Evolutionary conservation across 306 rosid species (phyloP).

Genomic region (Abrus pulchellus): DNA sequence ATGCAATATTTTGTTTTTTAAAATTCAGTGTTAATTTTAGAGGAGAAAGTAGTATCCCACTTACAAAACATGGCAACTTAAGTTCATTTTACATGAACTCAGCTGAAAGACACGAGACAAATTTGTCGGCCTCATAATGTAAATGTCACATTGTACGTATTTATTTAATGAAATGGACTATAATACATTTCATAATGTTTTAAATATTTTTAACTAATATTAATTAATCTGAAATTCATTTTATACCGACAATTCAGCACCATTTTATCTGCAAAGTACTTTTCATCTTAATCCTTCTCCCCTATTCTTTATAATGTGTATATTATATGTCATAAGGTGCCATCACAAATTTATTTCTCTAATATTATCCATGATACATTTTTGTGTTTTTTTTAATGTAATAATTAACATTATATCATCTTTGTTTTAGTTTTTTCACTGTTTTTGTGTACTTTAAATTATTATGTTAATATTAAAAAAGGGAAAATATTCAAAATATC

Average conservation of each 20-base stretch:
- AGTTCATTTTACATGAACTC: neutral
- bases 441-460: too few species aligned
- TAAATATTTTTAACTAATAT: neutral
- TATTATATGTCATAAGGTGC: too few species aligned
- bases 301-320: neutral
- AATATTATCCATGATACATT: too few species aligned
- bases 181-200: neutral
- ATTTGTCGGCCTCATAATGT: neutral
- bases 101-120: neutral
- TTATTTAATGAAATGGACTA: neutral
- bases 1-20: neutral
- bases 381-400: too few species aligned
- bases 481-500: too few species aligned
- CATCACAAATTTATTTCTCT: too few species aligned
- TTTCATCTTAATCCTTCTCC: neutral
- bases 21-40: neutral
- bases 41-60: neutral
- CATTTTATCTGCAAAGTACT: neutral
- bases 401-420: too few species aligned
- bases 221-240: neutral
- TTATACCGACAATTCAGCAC: neutral
- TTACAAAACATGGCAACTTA: neutral
- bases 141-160: too few species aligned
- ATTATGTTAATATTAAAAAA: too few species aligned
- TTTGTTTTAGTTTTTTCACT: too few species aligned